A percentile compares a stretch with the other conserved stretches of the same genome.
phyloP scores from a whole-genome alignment of 257 asterid genomes.

The Scutellaria barbata region DNA sequence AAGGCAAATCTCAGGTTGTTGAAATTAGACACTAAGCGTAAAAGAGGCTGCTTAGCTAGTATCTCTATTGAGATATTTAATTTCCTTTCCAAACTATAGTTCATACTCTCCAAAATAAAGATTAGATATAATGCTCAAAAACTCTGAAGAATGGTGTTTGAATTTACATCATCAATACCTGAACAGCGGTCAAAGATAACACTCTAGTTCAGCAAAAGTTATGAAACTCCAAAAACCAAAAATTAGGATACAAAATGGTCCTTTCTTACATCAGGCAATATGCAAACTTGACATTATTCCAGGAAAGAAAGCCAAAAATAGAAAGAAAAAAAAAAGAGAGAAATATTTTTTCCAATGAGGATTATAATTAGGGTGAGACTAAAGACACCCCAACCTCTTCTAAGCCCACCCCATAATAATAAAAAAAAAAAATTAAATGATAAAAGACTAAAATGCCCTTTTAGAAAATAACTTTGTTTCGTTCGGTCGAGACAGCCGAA shows the following conservation, averaged over 20 bases:
- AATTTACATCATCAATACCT: not conserved
- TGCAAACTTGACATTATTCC: not conserved
- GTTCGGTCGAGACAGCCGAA: no score
- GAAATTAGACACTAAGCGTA: conserved; percentile 23
- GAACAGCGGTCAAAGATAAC: not conserved
- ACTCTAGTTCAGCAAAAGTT: not conserved
- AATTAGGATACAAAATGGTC: not conserved
- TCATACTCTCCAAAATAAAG: not conserved
- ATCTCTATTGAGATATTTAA: not conserved
- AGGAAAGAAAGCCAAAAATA: not conserved
- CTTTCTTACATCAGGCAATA: not conserved
- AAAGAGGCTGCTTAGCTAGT: not conserved
- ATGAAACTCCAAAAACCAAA: not conserved
- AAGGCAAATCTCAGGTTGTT: conserved; percentile 9
- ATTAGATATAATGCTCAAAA: no score
- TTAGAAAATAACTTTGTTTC: no score
- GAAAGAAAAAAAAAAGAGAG: not conserved
- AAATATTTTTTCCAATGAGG: not conserved
- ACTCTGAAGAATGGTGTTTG: not conserved
- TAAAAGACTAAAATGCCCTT: no score
- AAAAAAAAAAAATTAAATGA: no score
- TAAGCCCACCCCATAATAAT: no score
- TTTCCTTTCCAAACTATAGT: conserved; percentile 13
- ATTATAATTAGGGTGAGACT: not conserved
- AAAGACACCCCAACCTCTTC: no score